These are phyloP conservation scores for Neoconidiobolus thromboides DNA, from an alignment of 371 early-diverging fungal genomes.

Conservation along the genomic window DNA sequence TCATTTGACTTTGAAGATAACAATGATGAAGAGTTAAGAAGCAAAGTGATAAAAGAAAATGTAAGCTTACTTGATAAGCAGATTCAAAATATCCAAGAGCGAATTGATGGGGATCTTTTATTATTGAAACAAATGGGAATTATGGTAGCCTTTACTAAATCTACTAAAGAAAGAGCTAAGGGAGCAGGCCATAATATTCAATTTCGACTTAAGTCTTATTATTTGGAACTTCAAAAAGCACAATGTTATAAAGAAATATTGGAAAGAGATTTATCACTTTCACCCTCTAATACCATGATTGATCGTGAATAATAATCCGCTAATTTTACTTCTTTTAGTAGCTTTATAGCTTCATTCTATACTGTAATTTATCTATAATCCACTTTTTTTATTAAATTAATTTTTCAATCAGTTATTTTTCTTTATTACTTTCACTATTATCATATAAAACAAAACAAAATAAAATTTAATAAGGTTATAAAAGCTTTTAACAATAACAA, in stretches of 20 bases:
- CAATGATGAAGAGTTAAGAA: background rate
- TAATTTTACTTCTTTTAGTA: too few species aligned
- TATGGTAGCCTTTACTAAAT: slow-evolving; percentile 37
- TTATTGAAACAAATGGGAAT: slow-evolving; percentile 39
- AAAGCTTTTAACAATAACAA: too few species aligned
- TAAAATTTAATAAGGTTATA: too few species aligned
- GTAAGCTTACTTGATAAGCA: background rate
- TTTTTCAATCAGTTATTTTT: too few species aligned
- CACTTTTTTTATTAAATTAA: too few species aligned
- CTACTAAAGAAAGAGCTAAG: slow-evolving; percentile 34
- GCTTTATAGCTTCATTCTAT: too few species aligned
- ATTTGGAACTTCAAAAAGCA: slow-evolving; percentile 33
- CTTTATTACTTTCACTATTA: too few species aligned
- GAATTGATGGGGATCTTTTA: slow-evolving; percentile 26
- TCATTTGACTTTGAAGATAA: slow-evolving; percentile 4
- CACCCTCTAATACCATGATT: background rate
- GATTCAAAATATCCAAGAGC: slow-evolving; percentile 11
- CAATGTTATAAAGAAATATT: slow-evolving; percentile 50
- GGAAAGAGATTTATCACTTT: slow-evolving; percentile 12
- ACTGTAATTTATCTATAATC: too few species aligned
- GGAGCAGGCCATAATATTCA: slow-evolving; percentile 31
- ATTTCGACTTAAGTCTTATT: slow-evolving; percentile 25
- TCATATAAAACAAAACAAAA: too few species aligned
- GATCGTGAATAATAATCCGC: too few species aligned
- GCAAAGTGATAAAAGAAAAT: slow-evolving; percentile 1